These are phyloP conservation scores for Termitomyces sp. DNA, from an alignment of 768 basidiomycete genomes.

Conservation along the genomic window DNA sequence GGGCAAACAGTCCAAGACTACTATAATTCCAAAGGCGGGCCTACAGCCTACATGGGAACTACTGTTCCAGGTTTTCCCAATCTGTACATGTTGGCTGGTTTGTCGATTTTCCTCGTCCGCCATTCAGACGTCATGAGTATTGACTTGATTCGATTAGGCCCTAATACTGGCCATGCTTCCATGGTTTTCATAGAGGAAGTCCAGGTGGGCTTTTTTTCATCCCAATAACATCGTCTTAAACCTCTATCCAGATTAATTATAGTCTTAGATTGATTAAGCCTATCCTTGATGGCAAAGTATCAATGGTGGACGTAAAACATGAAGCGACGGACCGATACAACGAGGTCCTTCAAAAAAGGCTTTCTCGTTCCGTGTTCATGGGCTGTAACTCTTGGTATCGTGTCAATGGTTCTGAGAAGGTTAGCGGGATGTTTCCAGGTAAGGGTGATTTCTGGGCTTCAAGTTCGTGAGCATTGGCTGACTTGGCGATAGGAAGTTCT, in stretches of 20 bases:
- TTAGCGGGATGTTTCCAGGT: conserved; percentile 35
- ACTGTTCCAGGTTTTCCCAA: conserved; percentile 42
- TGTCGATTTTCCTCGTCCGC: background rate
- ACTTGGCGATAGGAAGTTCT: background rate
- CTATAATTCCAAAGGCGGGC: conserved; percentile 31
- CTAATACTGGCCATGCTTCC: conserved; percentile 42
- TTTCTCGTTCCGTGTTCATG: conserved; percentile 19
- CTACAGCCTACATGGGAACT: conserved; percentile 39
- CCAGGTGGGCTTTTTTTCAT: conserved; percentile 25
- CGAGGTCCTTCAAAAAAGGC: conserved; percentile 13
- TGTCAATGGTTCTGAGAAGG: conserved; percentile 27
- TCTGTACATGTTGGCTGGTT: conserved; percentile 34
- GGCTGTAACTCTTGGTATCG: conserved; percentile 38
- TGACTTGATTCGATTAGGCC: conserved; percentile 25
- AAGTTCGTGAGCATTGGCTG: background rate
- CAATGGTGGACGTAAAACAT: conserved; percentile 13
- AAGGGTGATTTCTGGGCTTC: background rate
- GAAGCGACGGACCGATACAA: conserved; percentile 18
- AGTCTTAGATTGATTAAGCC: conserved; percentile 21
- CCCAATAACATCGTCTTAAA: background rate
- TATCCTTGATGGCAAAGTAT: conserved; percentile 12
- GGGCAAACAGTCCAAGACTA: conserved; percentile 33
- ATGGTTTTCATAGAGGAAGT: conserved; percentile 35
- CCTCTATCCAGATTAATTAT: conserved; percentile 32
- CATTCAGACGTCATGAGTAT: background rate